Evolutionary conservation across 2,329 filamentous ascomycete species (phyloP).

Genomic region (Fusarium cicatricum): DNA sequence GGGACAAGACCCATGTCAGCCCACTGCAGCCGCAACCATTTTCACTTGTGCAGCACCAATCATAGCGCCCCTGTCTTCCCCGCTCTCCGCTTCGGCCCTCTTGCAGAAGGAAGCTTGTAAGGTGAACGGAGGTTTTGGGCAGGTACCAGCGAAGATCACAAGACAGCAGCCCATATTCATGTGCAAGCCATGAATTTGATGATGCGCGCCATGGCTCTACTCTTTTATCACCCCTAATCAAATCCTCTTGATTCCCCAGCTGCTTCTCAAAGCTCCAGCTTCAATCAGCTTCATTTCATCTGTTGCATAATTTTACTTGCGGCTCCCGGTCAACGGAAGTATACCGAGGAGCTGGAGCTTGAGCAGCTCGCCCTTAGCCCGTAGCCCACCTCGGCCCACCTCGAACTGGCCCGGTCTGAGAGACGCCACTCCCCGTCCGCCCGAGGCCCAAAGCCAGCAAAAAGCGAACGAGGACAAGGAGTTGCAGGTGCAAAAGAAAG

Average conservation of each 20-base stretch:
- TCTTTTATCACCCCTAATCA: neutral
- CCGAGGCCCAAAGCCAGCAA: conserved; percentile 33
- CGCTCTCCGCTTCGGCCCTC: conserved; percentile 1
- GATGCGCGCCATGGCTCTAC: conserved; percentile 1
- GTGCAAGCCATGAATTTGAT: conserved; percentile 23
- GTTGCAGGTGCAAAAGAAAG: conserved; percentile 20
- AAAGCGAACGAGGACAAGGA: conserved; percentile 25
- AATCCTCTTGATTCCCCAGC: neutral
- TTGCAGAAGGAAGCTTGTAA: conserved; percentile 25
- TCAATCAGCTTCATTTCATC: neutral
- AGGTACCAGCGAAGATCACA: conserved; percentile 18
- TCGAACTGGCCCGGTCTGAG: no score
- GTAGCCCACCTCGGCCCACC: conserved; percentile 37
- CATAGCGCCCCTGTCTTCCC: conserved; percentile 27
- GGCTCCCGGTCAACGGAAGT: conserved; percentile 23
- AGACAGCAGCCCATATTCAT: conserved; percentile 18
- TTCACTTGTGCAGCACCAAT: conserved; percentile 15
- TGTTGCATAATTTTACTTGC: conserved; percentile 9
- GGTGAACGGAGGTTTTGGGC: conserved; percentile 28
- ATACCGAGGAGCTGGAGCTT: conserved; percentile 24
- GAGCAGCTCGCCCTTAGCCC: conserved; percentile 21
- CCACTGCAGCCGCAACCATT: conserved; percentile 5
- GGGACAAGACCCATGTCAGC: conserved; percentile 3
- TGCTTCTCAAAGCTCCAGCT: neutral
- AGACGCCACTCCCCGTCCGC: no score